Percentiles rank a stretch among this genome's conserved stretches.
These are phyloP conservation scores for Verticillium nubilum DNA, from an alignment of 2,329 filamentous ascomycete genomes.

Conservation along the genomic window DNA sequence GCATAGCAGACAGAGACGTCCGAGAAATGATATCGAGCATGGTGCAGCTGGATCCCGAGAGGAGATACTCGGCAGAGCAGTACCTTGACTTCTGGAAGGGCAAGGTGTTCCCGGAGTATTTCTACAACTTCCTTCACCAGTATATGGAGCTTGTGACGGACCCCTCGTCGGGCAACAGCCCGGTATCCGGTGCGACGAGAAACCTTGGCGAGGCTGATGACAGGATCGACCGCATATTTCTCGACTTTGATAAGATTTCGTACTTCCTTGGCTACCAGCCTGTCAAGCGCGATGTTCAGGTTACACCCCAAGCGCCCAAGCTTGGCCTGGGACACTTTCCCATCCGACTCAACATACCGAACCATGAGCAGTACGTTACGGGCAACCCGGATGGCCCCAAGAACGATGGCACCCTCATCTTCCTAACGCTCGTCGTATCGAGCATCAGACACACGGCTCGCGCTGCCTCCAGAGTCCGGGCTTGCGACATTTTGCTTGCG, in stretches of 20 bases:
- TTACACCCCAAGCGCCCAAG: slow-evolving; percentile 33
- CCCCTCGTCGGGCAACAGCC: slow-evolving; percentile 71
- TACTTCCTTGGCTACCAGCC: slow-evolving; percentile 80
- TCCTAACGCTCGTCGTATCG: slow-evolving; percentile 82
- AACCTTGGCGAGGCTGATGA: slow-evolving; percentile 88
- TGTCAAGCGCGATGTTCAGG: slow-evolving; percentile 27
- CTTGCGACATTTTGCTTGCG: slow-evolving; percentile 85
- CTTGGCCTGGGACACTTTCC: slow-evolving; percentile 65
- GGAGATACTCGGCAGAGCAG: slow-evolving; percentile 87
- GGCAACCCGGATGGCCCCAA: slow-evolving; percentile 54
- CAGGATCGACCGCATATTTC: slow-evolving; percentile 85
- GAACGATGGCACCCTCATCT: slow-evolving; percentile 90
- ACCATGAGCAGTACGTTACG: slow-evolving; percentile 67
- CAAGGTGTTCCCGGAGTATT: slow-evolving; percentile 93
- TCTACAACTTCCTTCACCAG: slow-evolving; percentile 95
- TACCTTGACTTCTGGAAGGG: slow-evolving; percentile 85
- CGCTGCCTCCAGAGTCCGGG: slow-evolving; percentile 79
- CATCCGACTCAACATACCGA: slow-evolving; percentile 79
- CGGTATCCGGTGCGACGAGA: slow-evolving; percentile 60
- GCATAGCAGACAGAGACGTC: slow-evolving; percentile 83
- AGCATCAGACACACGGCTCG: slow-evolving; percentile 86
- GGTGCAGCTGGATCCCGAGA: slow-evolving; percentile 91
- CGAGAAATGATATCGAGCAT: slow-evolving; percentile 89
- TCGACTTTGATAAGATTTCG: slow-evolving; percentile 96
- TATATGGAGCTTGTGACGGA: slow-evolving; percentile 97